Evolutionary conservation across 1,139 yeast genomes (phyloP), one percentile per base, ranked within the genome.

Genomic region (Scheffersomyces illinoinensis): DNA sequence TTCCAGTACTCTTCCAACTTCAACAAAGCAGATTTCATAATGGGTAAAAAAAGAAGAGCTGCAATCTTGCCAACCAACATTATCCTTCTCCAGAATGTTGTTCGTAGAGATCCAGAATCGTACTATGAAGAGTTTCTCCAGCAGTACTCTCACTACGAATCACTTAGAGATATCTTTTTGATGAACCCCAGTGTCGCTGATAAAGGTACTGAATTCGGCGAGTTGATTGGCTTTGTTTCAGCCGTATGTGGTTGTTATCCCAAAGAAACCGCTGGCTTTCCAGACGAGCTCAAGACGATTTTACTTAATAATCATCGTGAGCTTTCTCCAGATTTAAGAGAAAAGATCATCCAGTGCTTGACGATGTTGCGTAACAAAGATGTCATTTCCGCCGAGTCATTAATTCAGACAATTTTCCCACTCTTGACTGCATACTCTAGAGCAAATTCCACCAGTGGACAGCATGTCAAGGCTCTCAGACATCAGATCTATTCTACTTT

Each of bases 191-290:
- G 83, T 2, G 82, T 85, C 1, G 86, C 87, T 54, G 88, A 89
- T 55, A 86, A 88, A 63, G 83, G 83, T 14, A 81, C 82, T 17
- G 96, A 92, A 66, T 91, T 95, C 72, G 85, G 85, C 19, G 98
- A 93, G 64, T 79, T 93, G 61, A 87, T 95, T 56, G 97, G 97
- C 0, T 93, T 95, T 70, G 89, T 96, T 54, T 85, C 97, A 14
- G 98, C 97, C 54, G 97, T 95, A 56, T 91, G 97, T 70, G 78
- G 85, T 19, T 93, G 97, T 67, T 95, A 88, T 71, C 97, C 98
- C 5, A 87, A 89, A 63, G 97, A 93, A 66, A 95, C 99, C 0
- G 86, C 85, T 2, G 83, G 81, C 53, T 95, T 91, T 70, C 98
- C 99, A 0, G 82, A 84, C 33, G 98, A 95, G 69, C 76, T 95